These are phyloP conservation scores for Echinochloa phyllopogon DNA, from an alignment of 176 grass and related monocot genomes.

Conservation along the genomic window DNA sequence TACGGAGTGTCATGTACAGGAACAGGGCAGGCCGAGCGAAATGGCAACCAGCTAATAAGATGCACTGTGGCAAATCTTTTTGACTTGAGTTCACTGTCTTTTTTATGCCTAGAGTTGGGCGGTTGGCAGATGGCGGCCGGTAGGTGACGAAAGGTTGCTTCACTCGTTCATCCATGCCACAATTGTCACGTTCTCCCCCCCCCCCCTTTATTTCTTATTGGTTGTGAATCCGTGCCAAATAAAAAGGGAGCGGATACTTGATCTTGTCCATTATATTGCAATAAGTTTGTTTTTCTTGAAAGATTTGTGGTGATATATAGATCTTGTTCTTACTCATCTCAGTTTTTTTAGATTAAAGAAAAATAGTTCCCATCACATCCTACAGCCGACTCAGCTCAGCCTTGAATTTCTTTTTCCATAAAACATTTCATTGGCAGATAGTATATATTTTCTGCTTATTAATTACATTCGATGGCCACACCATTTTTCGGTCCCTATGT, in stretches of 20 bases:
- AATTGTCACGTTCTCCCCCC: too few species aligned
- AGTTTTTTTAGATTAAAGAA: too few species aligned
- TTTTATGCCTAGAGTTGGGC: not conserved
- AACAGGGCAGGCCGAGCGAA: not conserved
- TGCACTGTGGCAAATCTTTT: constrained; percentile 6
- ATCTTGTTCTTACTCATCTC: not conserved
- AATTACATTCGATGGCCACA: not conserved
- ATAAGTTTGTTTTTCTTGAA: not conserved
- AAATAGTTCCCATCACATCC: too few species aligned
- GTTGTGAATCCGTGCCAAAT: not conserved
- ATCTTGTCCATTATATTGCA: not conserved
- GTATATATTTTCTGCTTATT: not conserved
- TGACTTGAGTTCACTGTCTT: constrained; percentile 10
- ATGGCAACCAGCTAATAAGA: not conserved
- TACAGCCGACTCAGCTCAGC: not conserved
- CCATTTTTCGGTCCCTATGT: not conserved
- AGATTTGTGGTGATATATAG: not conserved
- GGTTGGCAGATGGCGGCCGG: not conserved
- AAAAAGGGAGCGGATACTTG: not conserved
- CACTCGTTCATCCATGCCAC: not conserved
- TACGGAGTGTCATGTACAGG: not conserved
- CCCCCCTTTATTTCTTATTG: too few species aligned
- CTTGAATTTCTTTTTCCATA: not conserved
- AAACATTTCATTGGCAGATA: too few species aligned
- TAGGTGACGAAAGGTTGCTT: not conserved